Evolutionary conservation across 1,139 yeast species (phyloP), one percentile per base, ranked within the genome.

Genomic region (Magnusiomyces clavatus): DNA sequence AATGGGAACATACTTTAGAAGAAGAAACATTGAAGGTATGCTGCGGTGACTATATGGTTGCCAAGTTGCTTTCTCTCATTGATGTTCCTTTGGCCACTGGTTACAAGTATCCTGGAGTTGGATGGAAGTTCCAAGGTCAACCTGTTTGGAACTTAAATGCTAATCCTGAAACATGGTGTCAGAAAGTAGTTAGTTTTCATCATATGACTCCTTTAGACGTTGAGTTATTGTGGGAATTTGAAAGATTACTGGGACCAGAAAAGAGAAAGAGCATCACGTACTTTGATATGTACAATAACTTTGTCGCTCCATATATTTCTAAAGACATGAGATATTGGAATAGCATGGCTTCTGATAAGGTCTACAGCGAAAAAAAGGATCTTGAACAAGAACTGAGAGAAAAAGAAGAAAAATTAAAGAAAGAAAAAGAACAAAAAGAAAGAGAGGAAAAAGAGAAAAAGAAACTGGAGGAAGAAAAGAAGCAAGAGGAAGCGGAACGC

Each of bases 21-120:
- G 50, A 57, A 17, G 52, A 54, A 14, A 61, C 70, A 1, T 54
- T 60, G 19, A 47, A 56, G 12, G 61, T 58, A 38, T 65, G 69
- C 56, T 67, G 70, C 52, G 74, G 73, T 5, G 74, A 70, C 57
- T 62, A 60, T 51, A 61, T 69, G 63, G 63, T 70, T 2, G 71
- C 71, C 16, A 50, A 50, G 46, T 57, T 57, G 61, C 54, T 56
- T 42, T 61, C 63, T 19, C 56, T 57, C 41, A 44, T 42, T 8
- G 46, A 29, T 16, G 48, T 52, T 24, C 48, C 48, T 29, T 53
- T 61, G n/a, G 60, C 66, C 6, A 51, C 51, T 29, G 54, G 54
- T 14, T 35, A 56, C 36, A 56, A 61, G 16, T 66, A 55, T 47
- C 58, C 57, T 11, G 54, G 58, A 29, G 52, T 46, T 3, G 56